Evolutionary conservation across 139 green algal genomes (phyloP).

Genomic region (Spirogloea muscicola): DNA sequence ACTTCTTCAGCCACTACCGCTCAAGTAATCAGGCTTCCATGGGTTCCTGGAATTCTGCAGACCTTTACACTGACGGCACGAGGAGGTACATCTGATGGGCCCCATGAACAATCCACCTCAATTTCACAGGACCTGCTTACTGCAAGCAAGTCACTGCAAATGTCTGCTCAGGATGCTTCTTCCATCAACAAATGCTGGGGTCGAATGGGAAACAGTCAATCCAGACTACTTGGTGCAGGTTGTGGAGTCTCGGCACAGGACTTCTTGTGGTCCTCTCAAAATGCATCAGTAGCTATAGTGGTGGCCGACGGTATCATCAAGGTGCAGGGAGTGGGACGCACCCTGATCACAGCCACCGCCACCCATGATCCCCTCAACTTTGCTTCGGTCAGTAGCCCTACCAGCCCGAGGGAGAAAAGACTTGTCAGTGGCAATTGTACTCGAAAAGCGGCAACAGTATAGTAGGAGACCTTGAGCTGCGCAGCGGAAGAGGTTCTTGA

Average conservation of each 20-base stretch:
- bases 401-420: too few relatives aligned
- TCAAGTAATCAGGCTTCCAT: neutral
- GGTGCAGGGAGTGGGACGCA: neutral
- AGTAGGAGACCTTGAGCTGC: too few relatives aligned
- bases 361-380: conserved; percentile 17
- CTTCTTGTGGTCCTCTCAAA: neutral
- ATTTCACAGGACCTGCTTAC: too few relatives aligned
- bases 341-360: neutral
- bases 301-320: neutral
- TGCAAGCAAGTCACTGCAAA: too few relatives aligned
- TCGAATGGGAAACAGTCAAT: too few relatives aligned
- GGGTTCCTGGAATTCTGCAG: neutral
- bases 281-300: neutral
- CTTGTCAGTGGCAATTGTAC: too few relatives aligned
- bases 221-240: neutral
- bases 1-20: neutral
- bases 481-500: too few relatives aligned
- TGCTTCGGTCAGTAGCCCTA: conserved; percentile 19
- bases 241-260: neutral
- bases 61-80: neutral
- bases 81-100: conserved; percentile 1
- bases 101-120: too few relatives aligned
- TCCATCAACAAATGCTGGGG: too few relatives aligned
- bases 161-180: too few relatives aligned
- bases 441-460: too few relatives aligned